These are phyloP conservation scores for Cutaneotrichosporon arboriforme DNA, from an alignment of 1,284 basidiomycete species.

Conservation along the genomic window DNA sequence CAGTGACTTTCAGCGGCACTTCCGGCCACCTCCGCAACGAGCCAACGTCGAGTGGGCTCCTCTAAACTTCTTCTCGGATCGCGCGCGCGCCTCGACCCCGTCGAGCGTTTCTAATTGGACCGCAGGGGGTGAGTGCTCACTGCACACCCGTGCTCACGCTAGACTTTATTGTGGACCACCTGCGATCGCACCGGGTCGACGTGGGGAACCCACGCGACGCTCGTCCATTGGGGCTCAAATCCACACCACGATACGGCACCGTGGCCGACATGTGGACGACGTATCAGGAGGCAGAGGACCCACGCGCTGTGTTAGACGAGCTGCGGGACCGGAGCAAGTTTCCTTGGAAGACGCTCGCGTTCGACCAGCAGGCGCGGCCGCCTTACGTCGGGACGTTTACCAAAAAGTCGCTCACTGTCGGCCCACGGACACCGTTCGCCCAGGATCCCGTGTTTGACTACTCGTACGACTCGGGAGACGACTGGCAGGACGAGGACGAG, in stretches of 20 bases:
- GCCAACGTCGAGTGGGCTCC: slow-evolving; percentile 33
- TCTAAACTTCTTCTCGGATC: slow-evolving; percentile 18
- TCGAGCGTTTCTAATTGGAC: slow-evolving; percentile 3
- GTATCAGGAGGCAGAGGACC: slow-evolving; percentile 43
- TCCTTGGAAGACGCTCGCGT: slow-evolving; percentile 45
- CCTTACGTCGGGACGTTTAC: slow-evolving; percentile 47
- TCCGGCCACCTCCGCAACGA: slow-evolving; percentile 26
- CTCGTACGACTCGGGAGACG: slow-evolving; percentile 46
- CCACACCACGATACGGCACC: slow-evolving; percentile 29
- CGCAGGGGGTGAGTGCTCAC: slow-evolving; percentile 1
- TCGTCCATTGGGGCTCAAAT: slow-evolving; percentile 32
- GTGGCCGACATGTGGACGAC: slow-evolving; percentile 36
- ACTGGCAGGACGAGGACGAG: slow-evolving; percentile 48
- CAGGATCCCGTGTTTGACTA: slow-evolving; percentile 47
- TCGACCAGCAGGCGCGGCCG: slow-evolving; percentile 44
- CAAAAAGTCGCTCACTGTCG: slow-evolving; percentile 42
- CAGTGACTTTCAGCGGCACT: slow-evolving; percentile 27
- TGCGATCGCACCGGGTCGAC: slow-evolving; percentile 15
- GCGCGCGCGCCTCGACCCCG: not conserved
- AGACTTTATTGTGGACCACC: slow-evolving; percentile 33
- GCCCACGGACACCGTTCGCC: slow-evolving; percentile 45
- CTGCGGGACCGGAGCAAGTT: slow-evolving; percentile 33
- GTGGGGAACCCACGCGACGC: not conserved
- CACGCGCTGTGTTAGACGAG: slow-evolving; percentile 35
- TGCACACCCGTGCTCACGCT: too few relatives aligned